phyloP scores from a whole-genome alignment of 2,329 filamentous ascomycete species.

The Botrytis paeoniae region DNA sequence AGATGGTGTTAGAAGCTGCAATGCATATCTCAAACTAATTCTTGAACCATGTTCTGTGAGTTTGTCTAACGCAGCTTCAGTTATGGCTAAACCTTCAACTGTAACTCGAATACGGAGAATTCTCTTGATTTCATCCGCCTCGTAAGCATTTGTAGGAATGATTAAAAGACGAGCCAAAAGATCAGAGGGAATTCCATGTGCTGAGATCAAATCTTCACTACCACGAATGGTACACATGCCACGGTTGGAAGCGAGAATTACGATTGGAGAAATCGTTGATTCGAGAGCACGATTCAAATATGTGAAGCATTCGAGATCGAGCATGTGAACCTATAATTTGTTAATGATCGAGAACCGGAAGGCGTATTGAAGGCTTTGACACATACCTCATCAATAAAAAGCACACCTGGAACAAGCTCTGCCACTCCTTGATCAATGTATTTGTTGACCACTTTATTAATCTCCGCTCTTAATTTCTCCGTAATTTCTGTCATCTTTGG shows the following conservation, averaged over 20 bases:
- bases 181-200: conserved; percentile 91
- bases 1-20: conserved; percentile 68
- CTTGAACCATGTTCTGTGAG: conserved; percentile 82
- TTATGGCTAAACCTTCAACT: conserved; percentile 76
- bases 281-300: conserved; percentile 98
- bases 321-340: conserved; percentile 82
- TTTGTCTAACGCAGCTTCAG: conserved; percentile 80
- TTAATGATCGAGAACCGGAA: conserved; percentile 4
- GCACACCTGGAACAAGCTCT: conserved; percentile 93
- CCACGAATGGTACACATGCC: conserved; percentile 91
- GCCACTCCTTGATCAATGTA: conserved; percentile 99
- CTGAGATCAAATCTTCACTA: conserved; percentile 75
- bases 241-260: conserved; percentile 95
- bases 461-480: conserved; percentile 90
- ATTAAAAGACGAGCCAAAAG: conserved; percentile 93
- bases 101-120: conserved; percentile 84
- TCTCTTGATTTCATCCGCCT: conserved; percentile 82
- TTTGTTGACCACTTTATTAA: conserved; percentile 98
- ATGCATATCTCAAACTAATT: conserved; percentile 86
- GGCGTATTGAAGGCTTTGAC: conserved; percentile 15
- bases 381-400: conserved; percentile 95
- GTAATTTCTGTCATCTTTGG: conserved; percentile 99
- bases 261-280: conserved; percentile 90
- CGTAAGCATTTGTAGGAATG: conserved; percentile 89
- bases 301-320: conserved; percentile 98